A percentile compares a stretch with the other conserved stretches of the same genome.
Conservation (phyloP, 108 stramenopile genomes). For the Pseudonitzschia multiseries region DNA sequence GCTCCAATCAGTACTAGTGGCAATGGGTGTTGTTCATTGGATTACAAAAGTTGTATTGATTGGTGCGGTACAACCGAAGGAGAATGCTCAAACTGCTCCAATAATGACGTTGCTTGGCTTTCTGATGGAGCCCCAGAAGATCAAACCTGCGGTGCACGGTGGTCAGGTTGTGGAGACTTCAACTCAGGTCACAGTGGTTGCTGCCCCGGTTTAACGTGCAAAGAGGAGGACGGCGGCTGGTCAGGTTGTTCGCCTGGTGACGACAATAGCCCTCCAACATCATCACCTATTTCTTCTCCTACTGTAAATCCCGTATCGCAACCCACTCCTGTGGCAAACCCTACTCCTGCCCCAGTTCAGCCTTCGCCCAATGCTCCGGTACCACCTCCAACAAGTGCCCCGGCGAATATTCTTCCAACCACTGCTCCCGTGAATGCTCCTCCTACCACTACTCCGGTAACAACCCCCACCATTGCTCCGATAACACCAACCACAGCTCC, state of each 20-base stretch:
- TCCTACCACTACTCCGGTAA: background rate
- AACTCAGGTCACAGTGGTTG: background rate
- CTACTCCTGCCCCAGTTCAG: conserved; percentile 7
- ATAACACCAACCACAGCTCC: background rate
- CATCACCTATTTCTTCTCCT: background rate
- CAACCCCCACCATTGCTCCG: background rate
- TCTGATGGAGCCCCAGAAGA: background rate
- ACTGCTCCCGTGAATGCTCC: no score
- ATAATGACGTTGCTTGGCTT: conserved; percentile 2
- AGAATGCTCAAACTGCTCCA: background rate
- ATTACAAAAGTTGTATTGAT: background rate
- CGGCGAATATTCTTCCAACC: no score
- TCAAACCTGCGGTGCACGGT: background rate
- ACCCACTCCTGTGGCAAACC: background rate
- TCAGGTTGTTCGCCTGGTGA: background rate
- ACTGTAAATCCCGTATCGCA: background rate
- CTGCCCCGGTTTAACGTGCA: conserved; percentile 19
- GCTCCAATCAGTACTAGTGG: background rate
- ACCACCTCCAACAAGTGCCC: no score
- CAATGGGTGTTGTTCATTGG: conserved; percentile 4
- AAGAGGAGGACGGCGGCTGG: background rate
- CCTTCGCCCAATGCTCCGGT: no score
- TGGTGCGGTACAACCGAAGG: conserved; percentile 1
- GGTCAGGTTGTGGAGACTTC: background rate
- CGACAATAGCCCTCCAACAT: background rate